Conservation (phyloP, 2,329 filamentous ascomycete genomes). For the Neonectria sp. region DNA sequence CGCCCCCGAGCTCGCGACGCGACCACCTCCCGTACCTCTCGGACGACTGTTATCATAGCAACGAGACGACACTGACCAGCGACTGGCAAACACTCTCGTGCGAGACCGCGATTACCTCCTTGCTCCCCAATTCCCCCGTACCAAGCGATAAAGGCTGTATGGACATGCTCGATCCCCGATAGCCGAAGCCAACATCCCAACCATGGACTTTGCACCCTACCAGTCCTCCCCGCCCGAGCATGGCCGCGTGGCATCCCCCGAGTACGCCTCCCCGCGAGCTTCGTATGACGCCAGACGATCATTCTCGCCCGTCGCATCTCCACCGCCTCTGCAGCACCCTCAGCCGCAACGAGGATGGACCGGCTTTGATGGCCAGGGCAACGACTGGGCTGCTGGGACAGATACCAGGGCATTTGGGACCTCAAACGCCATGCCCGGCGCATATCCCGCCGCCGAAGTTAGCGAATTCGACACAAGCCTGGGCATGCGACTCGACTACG, state of each 20-base stretch:
- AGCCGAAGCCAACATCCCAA: slow-evolving; percentile 35
- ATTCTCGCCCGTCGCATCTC: slow-evolving; percentile 64
- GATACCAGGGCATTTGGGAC: slow-evolving; percentile 42
- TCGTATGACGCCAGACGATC: slow-evolving; percentile 70
- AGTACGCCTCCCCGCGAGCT: slow-evolving; percentile 65
- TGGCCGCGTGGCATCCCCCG: slow-evolving; percentile 83
- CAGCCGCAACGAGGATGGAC: slow-evolving; percentile 72
- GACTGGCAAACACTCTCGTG: not conserved
- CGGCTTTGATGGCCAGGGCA: slow-evolving; percentile 57
- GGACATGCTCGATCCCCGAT: slow-evolving; percentile 14
- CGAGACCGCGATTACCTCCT: not conserved
- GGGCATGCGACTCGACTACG: slow-evolving; percentile 88
- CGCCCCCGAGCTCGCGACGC: not conserved
- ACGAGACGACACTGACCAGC: not conserved
- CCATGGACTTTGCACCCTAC: slow-evolving; percentile 97
- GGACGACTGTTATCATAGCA: not conserved
- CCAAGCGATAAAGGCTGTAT: not conserved
- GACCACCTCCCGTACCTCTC: not conserved
- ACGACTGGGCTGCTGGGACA: slow-evolving; percentile 46
- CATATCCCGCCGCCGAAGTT: slow-evolving; percentile 65
- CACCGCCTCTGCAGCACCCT: slow-evolving; percentile 62
- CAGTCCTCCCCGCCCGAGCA: slow-evolving; percentile 93
- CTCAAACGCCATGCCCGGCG: slow-evolving; percentile 51
- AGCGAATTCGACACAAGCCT: slow-evolving; percentile 94
- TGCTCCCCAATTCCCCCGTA: not conserved